Percentiles rank a stretch among this genome's conserved stretches.
These are phyloP conservation scores for Coniella lustricola DNA, from an alignment of 2,329 filamentous ascomycete species.

Conservation along the genomic window DNA sequence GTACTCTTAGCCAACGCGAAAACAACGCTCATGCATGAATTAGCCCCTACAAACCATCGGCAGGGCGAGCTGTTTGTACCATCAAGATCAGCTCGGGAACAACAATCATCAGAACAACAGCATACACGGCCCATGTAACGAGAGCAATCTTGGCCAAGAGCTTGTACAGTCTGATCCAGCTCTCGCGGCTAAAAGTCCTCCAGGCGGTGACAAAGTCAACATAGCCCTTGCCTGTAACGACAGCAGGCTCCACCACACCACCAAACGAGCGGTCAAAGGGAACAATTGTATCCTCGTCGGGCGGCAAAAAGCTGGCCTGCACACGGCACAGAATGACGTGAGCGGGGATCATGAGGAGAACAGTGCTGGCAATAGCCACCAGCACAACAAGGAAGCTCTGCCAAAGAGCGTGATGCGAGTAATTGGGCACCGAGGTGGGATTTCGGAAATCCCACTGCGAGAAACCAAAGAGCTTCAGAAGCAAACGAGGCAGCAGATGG, in stretches of 20 bases:
- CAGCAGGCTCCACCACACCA: slow-evolving; percentile 66
- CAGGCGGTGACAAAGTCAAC: slow-evolving; percentile 70
- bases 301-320: slow-evolving; percentile 78
- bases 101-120: slow-evolving; percentile 43
- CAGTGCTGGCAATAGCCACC: slow-evolving; percentile 41
- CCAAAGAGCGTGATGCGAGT: slow-evolving; percentile 33
- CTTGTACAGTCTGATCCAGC: slow-evolving; percentile 66
- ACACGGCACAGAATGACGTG: slow-evolving; percentile 72
- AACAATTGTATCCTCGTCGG: slow-evolving; percentile 75
- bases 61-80: slow-evolving; percentile 24
- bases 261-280: slow-evolving; percentile 84
- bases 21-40: too few species aligned
- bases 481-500: slow-evolving; percentile 37
- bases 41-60: slow-evolving; percentile 1
- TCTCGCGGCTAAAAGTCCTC: slow-evolving; percentile 66
- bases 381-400: slow-evolving; percentile 41
- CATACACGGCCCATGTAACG: slow-evolving; percentile 41
- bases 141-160: slow-evolving; percentile 66
- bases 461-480: slow-evolving; percentile 43
- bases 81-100: slow-evolving; percentile 44
- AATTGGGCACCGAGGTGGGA: slow-evolving; percentile 30
- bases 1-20: too few species aligned
- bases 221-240: slow-evolving; percentile 66
- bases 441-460: slow-evolving; percentile 30
- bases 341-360: slow-evolving; percentile 67